Evolutionary conservation across 2,329 filamentous ascomycete genomes (phyloP), one percentile per base, ranked within the genome.

Genomic region (Metarhizium album): DNA sequence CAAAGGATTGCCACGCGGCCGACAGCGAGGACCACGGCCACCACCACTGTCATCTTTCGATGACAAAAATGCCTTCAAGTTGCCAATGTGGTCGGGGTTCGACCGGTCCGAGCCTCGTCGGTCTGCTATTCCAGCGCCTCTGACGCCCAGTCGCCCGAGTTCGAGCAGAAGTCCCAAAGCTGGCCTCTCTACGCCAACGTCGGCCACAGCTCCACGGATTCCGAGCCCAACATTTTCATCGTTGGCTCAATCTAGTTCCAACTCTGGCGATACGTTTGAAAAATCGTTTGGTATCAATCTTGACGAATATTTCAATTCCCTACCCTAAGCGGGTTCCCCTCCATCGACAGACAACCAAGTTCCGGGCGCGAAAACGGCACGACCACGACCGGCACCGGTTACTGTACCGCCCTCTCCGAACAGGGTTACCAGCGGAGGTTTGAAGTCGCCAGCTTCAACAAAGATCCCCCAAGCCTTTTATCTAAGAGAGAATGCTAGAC

Each of bases 161-260:
- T 24, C 45, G 9, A 55, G 38, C 14, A 46, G 47, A 9, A 53
- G 45, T 11, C 47, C 52, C 3, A 43, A 42, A 14, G 2, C 47
- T 3, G 54, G 54, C n/a, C 52, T 53, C 2, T 62, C 64, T 0
- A 62, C 64, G 0, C 58, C 61, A 14, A 58, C 64, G 24, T 65
- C 64, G 0, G 58, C 59, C 3, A 56, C 53, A 4, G 58, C 66
- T 2, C 64, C 66, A 0, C 64, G 62, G 6, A 55, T 69, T 4
- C 65, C 67, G 0, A 68, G 66, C 14, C 67, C 67, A 2, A 64
- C 65, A 0, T 69, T 70, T 24, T 53, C 61, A 3, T 67, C 67
- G 0, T 55, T 70, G 1, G 62, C 66, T 47, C 59, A 64, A 43
- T 62, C 63, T 27, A 64, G 69, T 37, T 67, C 65, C 1, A 61